Conservation (phyloP, 805 yeast genomes). For the Metschnikowia cerradonensis region DNA sequence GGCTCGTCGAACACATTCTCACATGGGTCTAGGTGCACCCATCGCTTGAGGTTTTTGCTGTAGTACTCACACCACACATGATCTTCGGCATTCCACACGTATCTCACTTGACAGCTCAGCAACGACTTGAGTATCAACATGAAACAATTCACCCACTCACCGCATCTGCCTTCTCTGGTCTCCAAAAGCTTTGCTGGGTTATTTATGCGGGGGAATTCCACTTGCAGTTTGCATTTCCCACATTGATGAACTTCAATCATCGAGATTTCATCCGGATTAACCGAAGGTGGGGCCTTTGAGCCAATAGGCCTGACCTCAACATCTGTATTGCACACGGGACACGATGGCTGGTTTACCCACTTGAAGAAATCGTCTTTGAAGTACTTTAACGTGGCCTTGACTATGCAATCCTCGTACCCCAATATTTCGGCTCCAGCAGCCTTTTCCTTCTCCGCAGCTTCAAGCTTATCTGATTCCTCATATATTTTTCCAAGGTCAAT, state of each 20-base stretch:
- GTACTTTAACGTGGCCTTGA: slow-evolving; percentile 30
- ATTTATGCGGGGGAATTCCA: slow-evolving; percentile 76
- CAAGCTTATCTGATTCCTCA: slow-evolving; percentile 50
- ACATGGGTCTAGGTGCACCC: slow-evolving; percentile 90
- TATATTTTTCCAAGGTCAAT: slow-evolving; percentile 60
- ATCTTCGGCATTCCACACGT: slow-evolving; percentile 86
- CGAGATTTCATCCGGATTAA: slow-evolving; percentile 44
- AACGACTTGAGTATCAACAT: slow-evolving; percentile 64
- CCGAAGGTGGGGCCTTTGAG: slow-evolving; percentile 33
- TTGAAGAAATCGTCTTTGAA: slow-evolving; percentile 75
- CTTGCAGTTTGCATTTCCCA: slow-evolving; percentile 38
- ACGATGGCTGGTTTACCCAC: slow-evolving; percentile 76
- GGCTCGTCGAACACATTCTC: slow-evolving; percentile 86
- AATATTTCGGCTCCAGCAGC: slow-evolving; percentile 4
- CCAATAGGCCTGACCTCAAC: slow-evolving; percentile 40
- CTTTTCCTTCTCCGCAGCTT: neutral
- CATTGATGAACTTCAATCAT: slow-evolving; percentile 66
- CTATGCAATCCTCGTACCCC: slow-evolving; percentile 35
- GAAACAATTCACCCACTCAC: slow-evolving; percentile 92
- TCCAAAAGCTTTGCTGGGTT: slow-evolving; percentile 58
- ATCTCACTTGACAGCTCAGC: slow-evolving; percentile 44
- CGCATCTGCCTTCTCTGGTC: slow-evolving; percentile 77
- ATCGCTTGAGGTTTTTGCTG: slow-evolving; percentile 53
- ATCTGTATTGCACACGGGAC: slow-evolving; percentile 47
- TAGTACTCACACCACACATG: slow-evolving; percentile 96